These are phyloP conservation scores for Dactylellina leptospora DNA, from an alignment of 2,329 filamentous ascomycete genomes.

Conservation along the genomic window DNA sequence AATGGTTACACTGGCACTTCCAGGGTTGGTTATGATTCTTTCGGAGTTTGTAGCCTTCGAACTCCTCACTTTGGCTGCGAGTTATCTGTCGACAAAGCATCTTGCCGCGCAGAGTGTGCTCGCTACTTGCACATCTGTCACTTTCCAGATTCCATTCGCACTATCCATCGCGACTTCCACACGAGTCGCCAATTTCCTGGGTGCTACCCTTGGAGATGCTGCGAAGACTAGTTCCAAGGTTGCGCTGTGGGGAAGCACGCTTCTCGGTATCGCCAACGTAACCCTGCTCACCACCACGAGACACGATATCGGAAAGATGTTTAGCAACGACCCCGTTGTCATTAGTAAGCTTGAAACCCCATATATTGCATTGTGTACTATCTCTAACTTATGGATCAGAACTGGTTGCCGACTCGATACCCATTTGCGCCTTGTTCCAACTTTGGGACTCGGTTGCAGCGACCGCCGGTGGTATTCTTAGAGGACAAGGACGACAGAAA, in stretches of 20 bases:
- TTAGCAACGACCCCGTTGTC: constrained; percentile 77
- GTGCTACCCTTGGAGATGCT: constrained; percentile 80
- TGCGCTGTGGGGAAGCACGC: constrained; percentile 70
- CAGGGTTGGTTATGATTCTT: constrained; percentile 91
- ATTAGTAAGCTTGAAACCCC: constrained; percentile 63
- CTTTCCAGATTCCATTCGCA: constrained; percentile 92
- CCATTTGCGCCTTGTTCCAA: constrained; percentile 86
- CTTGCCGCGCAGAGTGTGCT: constrained; percentile 79
- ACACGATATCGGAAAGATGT: constrained; percentile 77
- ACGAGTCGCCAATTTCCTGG: constrained; percentile 89
- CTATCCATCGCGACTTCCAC: constrained; percentile 88
- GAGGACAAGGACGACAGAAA: constrained; percentile 86
- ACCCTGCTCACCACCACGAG: constrained; percentile 74
- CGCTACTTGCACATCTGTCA: constrained; percentile 77
- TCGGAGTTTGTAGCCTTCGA: constrained; percentile 95
- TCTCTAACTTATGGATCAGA: constrained; percentile 55
- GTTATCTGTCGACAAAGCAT: constrained; percentile 75
- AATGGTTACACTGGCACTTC: constrained; percentile 80
- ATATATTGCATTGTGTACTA: no score
- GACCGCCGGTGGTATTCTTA: constrained; percentile 82
- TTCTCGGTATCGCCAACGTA: constrained; percentile 83
- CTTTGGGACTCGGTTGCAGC: constrained; percentile 83
- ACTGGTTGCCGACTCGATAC: constrained; percentile 75
- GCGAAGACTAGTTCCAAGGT: constrained; percentile 73
- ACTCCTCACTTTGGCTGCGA: constrained; percentile 82